Conservation (phyloP, 2,329 filamentous ascomycete species). For the Trichoderma harzianum region DNA sequence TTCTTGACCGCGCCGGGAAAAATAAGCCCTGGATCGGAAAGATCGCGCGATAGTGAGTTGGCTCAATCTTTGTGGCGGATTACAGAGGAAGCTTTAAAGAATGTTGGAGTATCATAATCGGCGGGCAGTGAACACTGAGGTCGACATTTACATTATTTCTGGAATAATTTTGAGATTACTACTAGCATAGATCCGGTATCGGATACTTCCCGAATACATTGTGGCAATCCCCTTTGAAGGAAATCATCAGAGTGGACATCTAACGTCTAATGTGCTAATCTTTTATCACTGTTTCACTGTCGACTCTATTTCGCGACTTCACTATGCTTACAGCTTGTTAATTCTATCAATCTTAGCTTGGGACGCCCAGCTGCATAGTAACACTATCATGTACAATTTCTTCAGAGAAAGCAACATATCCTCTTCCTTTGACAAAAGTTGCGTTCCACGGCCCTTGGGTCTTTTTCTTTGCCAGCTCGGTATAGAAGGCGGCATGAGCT, state of each 20-base stretch:
- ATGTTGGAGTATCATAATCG: background rate
- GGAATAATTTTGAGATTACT: background rate
- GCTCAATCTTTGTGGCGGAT: background rate
- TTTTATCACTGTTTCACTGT: background rate
- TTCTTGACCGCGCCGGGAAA: background rate
- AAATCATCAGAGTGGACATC: background rate
- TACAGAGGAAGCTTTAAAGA: background rate
- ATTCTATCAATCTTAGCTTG: background rate
- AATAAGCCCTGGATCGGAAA: background rate
- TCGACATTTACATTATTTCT: background rate
- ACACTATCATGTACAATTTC: background rate
- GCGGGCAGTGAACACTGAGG: background rate
- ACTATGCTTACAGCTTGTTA: background rate
- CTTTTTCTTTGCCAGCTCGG: background rate
- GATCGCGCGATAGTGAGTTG: background rate
- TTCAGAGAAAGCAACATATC: background rate
- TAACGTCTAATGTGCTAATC: background rate
- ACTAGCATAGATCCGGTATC: background rate
- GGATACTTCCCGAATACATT: background rate
- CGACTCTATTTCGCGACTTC: background rate
- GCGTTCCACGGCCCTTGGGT: background rate
- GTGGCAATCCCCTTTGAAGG: background rate
- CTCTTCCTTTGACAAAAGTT: background rate
- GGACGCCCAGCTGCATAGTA: background rate
- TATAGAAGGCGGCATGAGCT: conserved; percentile 37